Base-by-base conservation (phyloP, 805 yeast genomes). In the Barnettozyma sucrosica region DNA sequence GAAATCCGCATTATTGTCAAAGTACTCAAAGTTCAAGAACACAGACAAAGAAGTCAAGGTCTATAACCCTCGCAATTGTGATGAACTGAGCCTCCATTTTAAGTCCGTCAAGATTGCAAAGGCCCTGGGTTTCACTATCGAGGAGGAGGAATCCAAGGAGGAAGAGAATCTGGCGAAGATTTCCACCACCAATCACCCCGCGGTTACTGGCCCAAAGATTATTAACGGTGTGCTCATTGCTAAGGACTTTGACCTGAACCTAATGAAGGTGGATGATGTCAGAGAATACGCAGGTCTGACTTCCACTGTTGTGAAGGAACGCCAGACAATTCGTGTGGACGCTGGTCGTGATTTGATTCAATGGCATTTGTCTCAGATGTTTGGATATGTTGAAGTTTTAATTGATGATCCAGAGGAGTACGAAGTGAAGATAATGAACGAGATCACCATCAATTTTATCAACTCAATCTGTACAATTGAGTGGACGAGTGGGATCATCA, bases 341-440 rank as follows among this genome's bases (percentile, higher is more conserved):
- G 95, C 97, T 5, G 86, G 85, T 39, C 77, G 86, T 30, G 85
- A 86, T 41, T 71, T 93, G 48, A 79, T 93, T 50, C 76, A 78
- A 51, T 93, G 95, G 89, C 98, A 93, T 62, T 75, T 93, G 48
- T 79, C 83, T 49, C 98, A 90, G 62, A 93, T 93, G 99, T 93
- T 92, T 74, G 98, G 97, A 2, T 78, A 74, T 58, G 77, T 89
- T 5, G 81, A 83, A 40, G 76, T 87, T 2, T 47, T 80, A 3
- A 72, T 71, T 45, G 89, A 82, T 54, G 81, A 78, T 46, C 50
- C 55, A 55, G 71, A 77, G 19, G 77, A 70, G 51, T 70, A 75
- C 49, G 74, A 74, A 20, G 66, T 80, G 32, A 72, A 66, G 48
- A 72, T 85, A n/a, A 83, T 85, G 89, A 80, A 79, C 49, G 77